Evolutionary conservation across 106 monocot genomes (phyloP), one percentile per base, ranked within the genome.

Genomic region (Dendrobium huoshanense): DNA sequence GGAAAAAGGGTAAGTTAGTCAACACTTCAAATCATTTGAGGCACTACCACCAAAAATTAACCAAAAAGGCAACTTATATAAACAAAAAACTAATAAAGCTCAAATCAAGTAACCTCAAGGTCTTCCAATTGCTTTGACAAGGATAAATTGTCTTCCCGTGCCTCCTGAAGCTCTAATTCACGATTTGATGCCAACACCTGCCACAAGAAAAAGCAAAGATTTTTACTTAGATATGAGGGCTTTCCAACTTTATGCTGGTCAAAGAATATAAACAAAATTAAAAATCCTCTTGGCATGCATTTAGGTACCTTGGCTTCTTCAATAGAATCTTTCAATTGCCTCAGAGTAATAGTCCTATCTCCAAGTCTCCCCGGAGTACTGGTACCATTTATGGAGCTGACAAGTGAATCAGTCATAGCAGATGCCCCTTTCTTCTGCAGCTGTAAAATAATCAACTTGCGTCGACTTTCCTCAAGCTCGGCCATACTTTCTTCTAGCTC

Each of bases 381-480:
- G 67, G 67, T 85, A 73, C 94, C 92, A 83, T 99, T 99, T 42
- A 82, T 81, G 75, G 54, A 65, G 86, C 65, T 89, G 25, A 79
- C 47, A 77, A 83, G 45, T 68, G 94, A 81, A 73, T 84, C 55
- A 79, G 83, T 79, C 79, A 93, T 74, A 8, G 78, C 65, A 77
- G 89, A 81, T 65, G 87, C 24, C 49, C 94, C 92, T 81, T 89
- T 85, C 81, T 86, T 95, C 61, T 95, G 92, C 89, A 95, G 87
- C 86, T 99, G 92, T 41, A 99, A 83, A 83, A 87, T 83, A 84
- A 89, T 88, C 83, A 99, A 82, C 85, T 95, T 99, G 41, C 98
- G 88, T 40, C 92, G 83, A 81, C 88, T 99, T 88, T 99, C 98
- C 84, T 99, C 98, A 74, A 99, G 95, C 77, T 99, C 98, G 40